Evolutionary conservation across 2,329 filamentous ascomycete genomes (phyloP).

Genomic region (Blastomyces parvus): DNA sequence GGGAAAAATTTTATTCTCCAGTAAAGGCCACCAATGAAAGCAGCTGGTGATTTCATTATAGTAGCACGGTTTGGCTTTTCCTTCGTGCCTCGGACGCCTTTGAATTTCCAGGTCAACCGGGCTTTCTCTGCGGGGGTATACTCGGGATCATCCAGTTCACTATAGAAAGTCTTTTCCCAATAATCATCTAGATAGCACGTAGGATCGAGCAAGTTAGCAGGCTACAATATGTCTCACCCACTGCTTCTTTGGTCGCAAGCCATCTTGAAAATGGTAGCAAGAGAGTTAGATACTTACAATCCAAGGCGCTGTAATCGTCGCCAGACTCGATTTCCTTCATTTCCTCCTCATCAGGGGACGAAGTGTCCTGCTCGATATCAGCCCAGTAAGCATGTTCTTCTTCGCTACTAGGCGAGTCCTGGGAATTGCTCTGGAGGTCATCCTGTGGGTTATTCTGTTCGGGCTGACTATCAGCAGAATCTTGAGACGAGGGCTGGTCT

Average conservation of each 20-base stretch:
- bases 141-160: conserved; percentile 49
- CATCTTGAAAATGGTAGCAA: not conserved
- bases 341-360: conserved; percentile 48
- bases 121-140: conserved; percentile 45
- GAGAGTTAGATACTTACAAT: conserved; percentile 33
- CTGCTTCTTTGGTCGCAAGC: not conserved
- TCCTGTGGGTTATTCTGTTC: not conserved
- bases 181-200: conserved; percentile 36
- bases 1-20: conserved; percentile 60
- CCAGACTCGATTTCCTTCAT: conserved; percentile 46
- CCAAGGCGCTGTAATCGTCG: conserved; percentile 44
- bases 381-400: conserved; percentile 40
- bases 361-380: conserved; percentile 48
- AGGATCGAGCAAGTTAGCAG: not conserved
- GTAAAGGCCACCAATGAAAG: conserved; percentile 50
- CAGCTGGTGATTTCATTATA: conserved; percentile 49
- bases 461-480: not conserved
- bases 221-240: not conserved
- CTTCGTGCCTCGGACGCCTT: conserved; percentile 50
- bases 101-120: conserved; percentile 50
- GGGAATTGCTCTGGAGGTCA: not conserved
- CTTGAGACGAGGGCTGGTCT: not conserved
- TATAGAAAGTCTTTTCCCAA: conserved; percentile 50
- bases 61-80: conserved; percentile 50
- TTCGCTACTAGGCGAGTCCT: conserved; percentile 1